These are phyloP conservation scores for Typha latifolia DNA, from an alignment of 176 grass and related monocot species.

Conservation along the genomic window DNA sequence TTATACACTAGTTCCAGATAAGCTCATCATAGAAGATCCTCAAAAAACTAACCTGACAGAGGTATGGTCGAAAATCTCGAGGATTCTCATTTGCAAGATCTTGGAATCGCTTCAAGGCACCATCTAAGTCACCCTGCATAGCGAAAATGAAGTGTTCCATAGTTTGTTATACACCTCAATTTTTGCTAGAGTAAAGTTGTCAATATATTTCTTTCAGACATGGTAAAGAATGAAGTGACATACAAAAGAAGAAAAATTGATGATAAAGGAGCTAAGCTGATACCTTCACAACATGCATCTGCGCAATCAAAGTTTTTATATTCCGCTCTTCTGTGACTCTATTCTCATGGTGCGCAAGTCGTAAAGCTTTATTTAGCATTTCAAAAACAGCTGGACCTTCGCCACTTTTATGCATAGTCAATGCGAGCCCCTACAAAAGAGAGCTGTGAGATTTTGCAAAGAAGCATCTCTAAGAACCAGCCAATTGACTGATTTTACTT, in stretches of 20 bases:
- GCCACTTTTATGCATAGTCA: constrained; percentile 62
- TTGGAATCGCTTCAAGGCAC: constrained; percentile 52
- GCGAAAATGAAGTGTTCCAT: not conserved
- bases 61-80: constrained; percentile 70
- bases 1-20: not conserved
- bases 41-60: constrained; percentile 55
- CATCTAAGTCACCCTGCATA: constrained; percentile 53
- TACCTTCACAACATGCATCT: constrained; percentile 83
- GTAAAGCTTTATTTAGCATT: constrained; percentile 83
- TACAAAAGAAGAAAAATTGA: constrained; percentile 1
- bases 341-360: constrained; percentile 50
- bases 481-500: no score
- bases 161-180: not conserved
- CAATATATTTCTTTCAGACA: no score
- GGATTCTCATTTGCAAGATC: constrained; percentile 72
- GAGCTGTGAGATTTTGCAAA: not conserved
- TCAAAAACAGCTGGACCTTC: constrained; percentile 49
- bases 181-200: not conserved
- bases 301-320: constrained; percentile 85
- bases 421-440: constrained; percentile 55
- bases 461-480: not conserved
- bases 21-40: not conserved
- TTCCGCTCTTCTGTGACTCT: constrained; percentile 65
- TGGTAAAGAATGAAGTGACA: constrained; percentile 2
- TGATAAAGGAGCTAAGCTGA: not conserved